These are phyloP conservation scores for Penicillium paxilli DNA, from an alignment of 495 filamentous ascomycete genomes.

Conservation along the genomic window DNA sequence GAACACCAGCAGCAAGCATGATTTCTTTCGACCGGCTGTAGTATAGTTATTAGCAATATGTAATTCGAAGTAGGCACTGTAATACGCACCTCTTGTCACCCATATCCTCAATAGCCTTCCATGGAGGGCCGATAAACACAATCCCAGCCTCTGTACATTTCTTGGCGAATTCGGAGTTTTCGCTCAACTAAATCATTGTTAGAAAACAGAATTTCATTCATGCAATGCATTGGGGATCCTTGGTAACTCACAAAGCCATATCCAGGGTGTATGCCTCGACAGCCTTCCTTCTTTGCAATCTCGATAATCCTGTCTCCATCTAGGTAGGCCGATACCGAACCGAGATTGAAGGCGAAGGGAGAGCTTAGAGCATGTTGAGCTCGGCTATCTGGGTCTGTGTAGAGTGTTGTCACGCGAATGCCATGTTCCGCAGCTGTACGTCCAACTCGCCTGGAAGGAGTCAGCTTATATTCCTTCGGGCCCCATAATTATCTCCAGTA, in stretches of 20 bases:
- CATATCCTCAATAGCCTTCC: constrained; percentile 94
- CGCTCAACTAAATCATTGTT: constrained; percentile 55
- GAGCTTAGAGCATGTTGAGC: constrained; percentile 88
- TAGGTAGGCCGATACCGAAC: constrained; percentile 79
- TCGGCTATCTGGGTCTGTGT: constrained; percentile 85
- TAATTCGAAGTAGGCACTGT: background rate
- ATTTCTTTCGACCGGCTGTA: constrained; percentile 81
- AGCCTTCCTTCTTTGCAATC: constrained; percentile 80
- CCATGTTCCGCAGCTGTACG: constrained; percentile 84
- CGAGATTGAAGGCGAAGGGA: constrained; percentile 78
- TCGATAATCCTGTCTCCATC: constrained; percentile 90
- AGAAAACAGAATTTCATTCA: background rate
- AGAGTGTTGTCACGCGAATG: constrained; percentile 91
- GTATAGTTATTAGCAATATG: background rate
- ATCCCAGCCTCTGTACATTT: constrained; percentile 89
- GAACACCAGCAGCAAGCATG: constrained; percentile 90
- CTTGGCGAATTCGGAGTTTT: constrained; percentile 88
- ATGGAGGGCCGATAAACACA: constrained; percentile 92
- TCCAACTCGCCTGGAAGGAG: constrained; percentile 64
- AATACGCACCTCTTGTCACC: constrained; percentile 78
- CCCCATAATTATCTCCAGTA: background rate
- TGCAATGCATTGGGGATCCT: no score
- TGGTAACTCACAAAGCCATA: constrained; percentile 79
- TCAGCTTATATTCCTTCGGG: constrained; percentile 8
- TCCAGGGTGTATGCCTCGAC: constrained; percentile 89